Evolutionary conservation across 495 filamentous ascomycete species (phyloP).

Genomic region (Sphaerosporella brunnea): DNA sequence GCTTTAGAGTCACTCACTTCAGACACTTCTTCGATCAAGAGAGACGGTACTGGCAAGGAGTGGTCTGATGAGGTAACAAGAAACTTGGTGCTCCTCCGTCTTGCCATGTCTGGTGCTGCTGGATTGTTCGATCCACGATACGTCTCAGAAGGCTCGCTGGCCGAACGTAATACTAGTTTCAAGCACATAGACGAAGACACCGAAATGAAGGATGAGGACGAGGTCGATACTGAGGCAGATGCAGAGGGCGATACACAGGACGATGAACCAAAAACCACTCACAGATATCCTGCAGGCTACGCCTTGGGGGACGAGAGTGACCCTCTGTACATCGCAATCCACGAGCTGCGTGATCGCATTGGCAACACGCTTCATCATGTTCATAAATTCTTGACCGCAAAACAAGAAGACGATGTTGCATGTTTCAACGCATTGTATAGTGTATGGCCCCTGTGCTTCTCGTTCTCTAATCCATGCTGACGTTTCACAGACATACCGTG

Average conservation of each 20-base stretch:
- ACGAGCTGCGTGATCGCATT: slow-evolving; percentile 57
- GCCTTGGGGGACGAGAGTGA: slow-evolving; percentile 42
- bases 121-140: slow-evolving; percentile 68
- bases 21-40: slow-evolving; percentile 65
- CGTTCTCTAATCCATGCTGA: slow-evolving; percentile 5
- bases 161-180: slow-evolving; percentile 24
- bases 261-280: slow-evolving; percentile 60
- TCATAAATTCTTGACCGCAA: slow-evolving; percentile 61
- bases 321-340: slow-evolving; percentile 51
- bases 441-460: slow-evolving; percentile 8
- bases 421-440: slow-evolving; percentile 88
- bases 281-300: slow-evolving; percentile 74
- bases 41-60: slow-evolving; percentile 88
- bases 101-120: slow-evolving; percentile 74
- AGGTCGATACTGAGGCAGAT: slow-evolving; percentile 56
- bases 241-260: slow-evolving; percentile 55
- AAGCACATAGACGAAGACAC: slow-evolving; percentile 26
- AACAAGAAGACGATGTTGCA: slow-evolving; percentile 87
- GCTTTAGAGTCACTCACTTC: slow-evolving; percentile 58
- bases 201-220: slow-evolving; percentile 38
- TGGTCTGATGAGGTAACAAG: slow-evolving; percentile 95
- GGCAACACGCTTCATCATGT: slow-evolving; percentile 68
- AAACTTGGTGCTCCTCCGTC: slow-evolving; percentile 66
- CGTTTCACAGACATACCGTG: slow-evolving; percentile 46
- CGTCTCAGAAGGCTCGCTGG: slow-evolving; percentile 33